Conservation (phyloP, 306 rosid species). For the Cajanus cajan region DNA sequence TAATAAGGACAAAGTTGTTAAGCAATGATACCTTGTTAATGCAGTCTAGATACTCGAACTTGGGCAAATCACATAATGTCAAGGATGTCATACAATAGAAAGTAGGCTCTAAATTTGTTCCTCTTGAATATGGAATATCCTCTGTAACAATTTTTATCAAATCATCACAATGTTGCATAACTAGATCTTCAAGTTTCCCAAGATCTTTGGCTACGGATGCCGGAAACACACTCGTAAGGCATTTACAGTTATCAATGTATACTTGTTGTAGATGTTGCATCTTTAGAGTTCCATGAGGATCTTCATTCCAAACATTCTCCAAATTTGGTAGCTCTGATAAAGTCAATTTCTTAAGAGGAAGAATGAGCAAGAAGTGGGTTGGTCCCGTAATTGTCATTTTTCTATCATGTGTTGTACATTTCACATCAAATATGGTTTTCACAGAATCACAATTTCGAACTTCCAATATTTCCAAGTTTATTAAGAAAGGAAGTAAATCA, state of each 20-base stretch:
- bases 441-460: no score
- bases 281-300: slow-evolving; percentile 9
- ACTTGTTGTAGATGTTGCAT: neutral
- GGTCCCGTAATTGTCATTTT: no score
- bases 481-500: no score
- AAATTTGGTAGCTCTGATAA: neutral
- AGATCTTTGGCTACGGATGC: neutral
- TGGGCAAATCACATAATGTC: neutral
- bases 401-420: no score
- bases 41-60: neutral
- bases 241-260: neutral
- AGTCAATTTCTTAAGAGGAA: no score
- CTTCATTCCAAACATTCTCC: slow-evolving; percentile 23
- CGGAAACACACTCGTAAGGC: slow-evolving; percentile 32
- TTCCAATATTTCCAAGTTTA: no score
- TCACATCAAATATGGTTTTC: no score
- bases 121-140: neutral
- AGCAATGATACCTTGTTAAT: no score
- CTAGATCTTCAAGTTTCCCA: neutral
- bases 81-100: neutral
- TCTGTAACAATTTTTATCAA: neutral
- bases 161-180: neutral
- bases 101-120: neutral
- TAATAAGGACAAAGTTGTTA: no score
- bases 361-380: no score